These are phyloP conservation scores for Heliophila coronopifolia DNA, from an alignment of 441 rosid species.

Conservation along the genomic window DNA sequence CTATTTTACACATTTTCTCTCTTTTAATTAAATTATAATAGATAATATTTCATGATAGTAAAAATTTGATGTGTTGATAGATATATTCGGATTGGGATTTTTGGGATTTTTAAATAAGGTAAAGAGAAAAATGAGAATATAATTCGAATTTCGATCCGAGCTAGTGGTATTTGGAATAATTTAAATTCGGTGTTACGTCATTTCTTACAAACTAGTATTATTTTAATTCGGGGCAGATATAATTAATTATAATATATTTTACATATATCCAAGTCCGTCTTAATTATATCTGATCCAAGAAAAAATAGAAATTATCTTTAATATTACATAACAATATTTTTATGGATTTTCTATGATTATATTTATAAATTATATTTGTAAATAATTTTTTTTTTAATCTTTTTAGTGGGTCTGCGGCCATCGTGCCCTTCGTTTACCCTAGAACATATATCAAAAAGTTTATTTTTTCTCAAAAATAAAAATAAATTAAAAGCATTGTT, in stretches of 20 bases:
- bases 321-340: no score
- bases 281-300: no score
- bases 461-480: no score
- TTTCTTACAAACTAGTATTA: background rate
- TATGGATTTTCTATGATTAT: no score
- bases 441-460: no score
- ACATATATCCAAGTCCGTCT: no score
- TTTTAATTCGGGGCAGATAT: background rate
- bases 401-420: no score
- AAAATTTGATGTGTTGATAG: slow-evolving; percentile 17
- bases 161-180: slow-evolving; percentile 29
- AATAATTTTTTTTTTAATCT: no score
- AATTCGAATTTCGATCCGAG: slow-evolving; percentile 25
- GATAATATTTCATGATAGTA: background rate
- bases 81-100: slow-evolving; percentile 18
- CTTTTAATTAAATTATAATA: background rate
- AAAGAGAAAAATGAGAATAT: slow-evolving; percentile 26
- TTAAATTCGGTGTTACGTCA: background rate
- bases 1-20: slow-evolving; percentile 2
- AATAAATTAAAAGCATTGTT: no score
- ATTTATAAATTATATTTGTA: no score
- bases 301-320: no score
- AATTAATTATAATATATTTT: background rate
- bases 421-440: no score
- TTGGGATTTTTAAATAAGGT: slow-evolving; percentile 14